Conservation (phyloP, 495 filamentous ascomycete genomes). For the Diplogelasinospora grovesii region DNA sequence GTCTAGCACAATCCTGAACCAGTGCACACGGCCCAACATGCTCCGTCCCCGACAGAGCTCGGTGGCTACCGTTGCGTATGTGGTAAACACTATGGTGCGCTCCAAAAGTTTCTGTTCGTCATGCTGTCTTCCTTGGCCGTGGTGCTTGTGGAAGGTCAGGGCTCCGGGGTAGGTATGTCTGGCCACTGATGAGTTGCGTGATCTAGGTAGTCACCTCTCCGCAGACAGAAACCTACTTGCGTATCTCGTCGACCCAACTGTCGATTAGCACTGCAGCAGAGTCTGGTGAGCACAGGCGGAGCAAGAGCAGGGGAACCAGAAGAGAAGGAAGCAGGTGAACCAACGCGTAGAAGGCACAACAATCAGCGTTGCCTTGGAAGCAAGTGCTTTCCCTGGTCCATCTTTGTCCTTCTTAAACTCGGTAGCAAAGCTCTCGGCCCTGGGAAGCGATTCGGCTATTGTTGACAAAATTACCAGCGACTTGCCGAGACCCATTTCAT, state of each 20-base stretch:
- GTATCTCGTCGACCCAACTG: background rate
- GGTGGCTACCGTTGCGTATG: background rate
- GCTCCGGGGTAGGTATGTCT: background rate
- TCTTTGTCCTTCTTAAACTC: background rate
- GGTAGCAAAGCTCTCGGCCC: background rate
- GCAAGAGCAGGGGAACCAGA: too few species aligned
- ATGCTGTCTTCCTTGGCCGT: background rate
- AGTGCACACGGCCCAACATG: background rate
- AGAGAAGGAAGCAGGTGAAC: background rate
- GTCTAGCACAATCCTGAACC: background rate
- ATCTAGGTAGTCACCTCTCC: too few species aligned
- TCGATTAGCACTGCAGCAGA: background rate
- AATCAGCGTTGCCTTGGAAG: background rate
- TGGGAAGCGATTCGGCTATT: background rate
- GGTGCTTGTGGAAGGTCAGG: slow-evolving; percentile 1
- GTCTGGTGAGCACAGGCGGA: too few species aligned
- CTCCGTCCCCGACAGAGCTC: background rate
- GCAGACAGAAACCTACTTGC: slow-evolving; percentile 2
- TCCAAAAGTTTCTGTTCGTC: background rate
- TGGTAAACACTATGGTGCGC: background rate
- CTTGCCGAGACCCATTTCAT: slow-evolving; percentile 1
- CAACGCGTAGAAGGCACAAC: background rate
- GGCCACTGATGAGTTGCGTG: background rate
- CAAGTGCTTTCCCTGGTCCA: background rate
- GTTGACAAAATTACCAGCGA: background rate